Evolutionary conservation across 2,329 filamentous ascomycete genomes (phyloP).

Genomic region (Plenodomus biglobosus): DNA sequence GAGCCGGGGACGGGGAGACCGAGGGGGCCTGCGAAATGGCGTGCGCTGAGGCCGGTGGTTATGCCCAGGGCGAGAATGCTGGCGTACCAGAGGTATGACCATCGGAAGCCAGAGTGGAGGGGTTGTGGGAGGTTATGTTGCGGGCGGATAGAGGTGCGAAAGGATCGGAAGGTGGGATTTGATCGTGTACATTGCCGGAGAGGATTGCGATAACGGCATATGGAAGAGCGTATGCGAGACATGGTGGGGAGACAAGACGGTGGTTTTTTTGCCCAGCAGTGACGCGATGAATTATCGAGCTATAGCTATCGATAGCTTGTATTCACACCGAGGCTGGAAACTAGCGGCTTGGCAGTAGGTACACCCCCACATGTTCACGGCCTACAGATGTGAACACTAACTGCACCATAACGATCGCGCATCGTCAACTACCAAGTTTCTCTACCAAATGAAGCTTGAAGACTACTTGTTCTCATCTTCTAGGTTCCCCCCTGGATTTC

Average conservation of each 20-base stretch:
- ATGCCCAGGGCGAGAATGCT: conserved; percentile 29
- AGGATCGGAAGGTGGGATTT: conserved; percentile 1
- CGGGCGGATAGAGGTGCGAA: conserved; percentile 3
- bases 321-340: conserved; percentile 24
- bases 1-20: conserved; percentile 31
- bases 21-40: conserved; percentile 29
- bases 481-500: conserved; percentile 4
- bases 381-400: background rate
- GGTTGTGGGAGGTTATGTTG: conserved; percentile 12
- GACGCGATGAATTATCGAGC: background rate
- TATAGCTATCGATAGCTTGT: background rate
- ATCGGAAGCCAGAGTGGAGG: conserved; percentile 28
- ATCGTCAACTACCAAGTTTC: background rate
- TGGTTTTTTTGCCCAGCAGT: background rate
- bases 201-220: conserved; percentile 5
- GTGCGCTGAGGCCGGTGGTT: conserved; percentile 26
- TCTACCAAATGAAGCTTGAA: no score
- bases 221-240: conserved; percentile 21
- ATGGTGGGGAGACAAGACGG: conserved; percentile 12
- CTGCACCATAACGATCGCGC: background rate
- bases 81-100: conserved; percentile 38
- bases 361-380: background rate
- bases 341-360: conserved; percentile 24
- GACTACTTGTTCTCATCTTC: no score
- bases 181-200: conserved; percentile 3